phyloP scores from a whole-genome alignment of 306 rosid species.

The Glycine tomentella region DNA sequence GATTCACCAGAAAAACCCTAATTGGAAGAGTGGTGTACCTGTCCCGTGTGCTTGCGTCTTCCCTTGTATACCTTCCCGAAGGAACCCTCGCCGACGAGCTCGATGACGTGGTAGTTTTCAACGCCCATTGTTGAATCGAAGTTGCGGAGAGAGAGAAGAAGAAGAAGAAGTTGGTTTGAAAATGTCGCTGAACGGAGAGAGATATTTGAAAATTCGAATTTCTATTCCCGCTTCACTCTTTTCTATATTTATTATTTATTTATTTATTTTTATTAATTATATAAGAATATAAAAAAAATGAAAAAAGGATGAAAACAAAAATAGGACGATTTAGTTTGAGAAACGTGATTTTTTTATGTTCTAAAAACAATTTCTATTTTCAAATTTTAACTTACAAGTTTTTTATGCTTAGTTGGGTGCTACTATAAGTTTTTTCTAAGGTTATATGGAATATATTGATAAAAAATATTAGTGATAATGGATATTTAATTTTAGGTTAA shows the following conservation, averaged over 20 bases:
- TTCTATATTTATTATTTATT: neutral
- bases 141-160: neutral
- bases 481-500: too few species aligned
- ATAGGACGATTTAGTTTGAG: too few species aligned
- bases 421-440: too few species aligned
- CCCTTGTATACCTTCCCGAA: constrained; percentile 99
- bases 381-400: too few species aligned
- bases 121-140: constrained; percentile 67
- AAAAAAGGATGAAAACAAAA: too few species aligned
- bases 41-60: constrained; percentile 85
- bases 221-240: constrained; percentile 47
- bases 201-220: constrained; percentile 38
- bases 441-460: too few species aligned
- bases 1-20: neutral
- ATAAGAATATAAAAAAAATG: too few species aligned
- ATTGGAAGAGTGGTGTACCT: constrained; percentile 50
- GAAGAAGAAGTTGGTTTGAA: constrained; percentile 25
- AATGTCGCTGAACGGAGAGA: neutral
- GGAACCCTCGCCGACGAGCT: constrained; percentile 97
- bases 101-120: constrained; percentile 93
- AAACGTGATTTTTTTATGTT: too few species aligned
- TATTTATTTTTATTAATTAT: neutral
- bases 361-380: too few species aligned
- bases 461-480: too few species aligned
- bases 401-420: too few species aligned